Conservation (phyloP, 306 rosid genomes). For the Pachyrhizus erosus region DNA sequence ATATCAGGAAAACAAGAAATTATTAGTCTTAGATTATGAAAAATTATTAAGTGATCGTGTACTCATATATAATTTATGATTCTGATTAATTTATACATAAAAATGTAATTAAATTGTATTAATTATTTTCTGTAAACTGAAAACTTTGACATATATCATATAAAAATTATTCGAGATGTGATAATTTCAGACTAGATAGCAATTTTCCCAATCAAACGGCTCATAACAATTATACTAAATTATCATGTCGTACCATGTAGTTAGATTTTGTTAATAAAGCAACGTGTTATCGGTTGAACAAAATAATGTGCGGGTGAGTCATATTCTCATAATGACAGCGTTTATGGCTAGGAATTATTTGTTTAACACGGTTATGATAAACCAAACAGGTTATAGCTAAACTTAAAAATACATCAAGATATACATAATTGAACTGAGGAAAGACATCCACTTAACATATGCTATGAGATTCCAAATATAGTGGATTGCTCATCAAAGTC, state of each 20-base stretch:
- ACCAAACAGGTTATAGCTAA: neutral
- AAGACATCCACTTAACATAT: neutral
- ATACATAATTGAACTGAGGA: neutral
- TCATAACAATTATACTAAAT: too few relatives aligned
- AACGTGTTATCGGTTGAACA: neutral
- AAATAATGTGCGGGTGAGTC: slow-evolving; percentile 25
- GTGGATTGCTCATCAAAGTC: slow-evolving; percentile 46
- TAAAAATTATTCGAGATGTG: too few relatives aligned
- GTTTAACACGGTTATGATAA: neutral
- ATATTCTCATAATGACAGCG: neutral
- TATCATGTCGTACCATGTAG: neutral
- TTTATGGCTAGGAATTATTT: neutral
- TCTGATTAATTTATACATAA: too few relatives aligned
- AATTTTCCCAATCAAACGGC: neutral
- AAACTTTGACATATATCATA: too few relatives aligned
- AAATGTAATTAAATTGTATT: too few relatives aligned
- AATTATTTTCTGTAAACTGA: too few relatives aligned
- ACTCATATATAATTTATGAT: too few relatives aligned
- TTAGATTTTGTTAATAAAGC: neutral
- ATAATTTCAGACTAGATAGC: too few relatives aligned
- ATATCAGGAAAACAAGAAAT: neutral
- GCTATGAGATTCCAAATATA: slow-evolving; percentile 30
- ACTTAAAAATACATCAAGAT: neutral
- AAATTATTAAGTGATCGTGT: too few relatives aligned
- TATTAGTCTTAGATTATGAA: neutral